Evolutionary conservation across 169 alveolate species (phyloP).

Genomic region (Plasmodium fragile): DNA sequence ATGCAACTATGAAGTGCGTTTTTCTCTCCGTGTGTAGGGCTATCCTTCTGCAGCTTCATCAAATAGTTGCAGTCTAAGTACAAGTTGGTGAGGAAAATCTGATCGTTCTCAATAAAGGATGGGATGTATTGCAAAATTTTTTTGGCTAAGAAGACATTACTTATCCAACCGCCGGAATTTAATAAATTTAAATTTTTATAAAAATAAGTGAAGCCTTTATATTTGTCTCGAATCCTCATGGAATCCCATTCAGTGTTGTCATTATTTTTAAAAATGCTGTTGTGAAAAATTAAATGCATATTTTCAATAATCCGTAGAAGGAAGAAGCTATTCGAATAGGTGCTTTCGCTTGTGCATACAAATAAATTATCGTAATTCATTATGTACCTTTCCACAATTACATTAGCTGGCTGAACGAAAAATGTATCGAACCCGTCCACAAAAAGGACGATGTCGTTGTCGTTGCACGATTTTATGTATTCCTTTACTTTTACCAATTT

Average conservation of each 20-base stretch:
- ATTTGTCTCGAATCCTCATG: conserved; percentile 27
- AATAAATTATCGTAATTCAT: conserved; percentile 61
- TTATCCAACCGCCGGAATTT: conserved; percentile 74
- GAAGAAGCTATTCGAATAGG: conserved; percentile 31
- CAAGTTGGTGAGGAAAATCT: conserved; percentile 53
- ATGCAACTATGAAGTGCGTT: background rate
- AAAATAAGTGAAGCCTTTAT: conserved; percentile 39
- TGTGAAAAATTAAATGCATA: conserved; percentile 66
- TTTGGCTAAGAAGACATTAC: conserved; percentile 59
- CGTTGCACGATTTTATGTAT: conserved; percentile 40
- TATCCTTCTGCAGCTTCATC: background rate
- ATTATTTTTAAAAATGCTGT: conserved; percentile 59
- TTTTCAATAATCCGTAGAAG: conserved; percentile 47
- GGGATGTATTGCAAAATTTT: conserved; percentile 55
- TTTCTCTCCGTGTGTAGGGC: background rate
- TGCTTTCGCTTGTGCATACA: conserved; percentile 69
- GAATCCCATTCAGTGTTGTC: conserved; percentile 63
- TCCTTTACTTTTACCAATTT: conserved; percentile 54
- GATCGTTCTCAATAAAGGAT: conserved; percentile 73
- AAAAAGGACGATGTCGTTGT: conserved; percentile 58
- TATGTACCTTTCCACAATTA: conserved; percentile 62
- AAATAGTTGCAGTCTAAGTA: conserved; percentile 64
- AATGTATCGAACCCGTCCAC: conserved; percentile 70
- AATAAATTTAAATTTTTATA: conserved; percentile 62
- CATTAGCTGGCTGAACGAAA: conserved; percentile 67